These are phyloP conservation scores for Beauveria brongniartii DNA, from an alignment of 2,329 filamentous ascomycete species.

Conservation along the genomic window DNA sequence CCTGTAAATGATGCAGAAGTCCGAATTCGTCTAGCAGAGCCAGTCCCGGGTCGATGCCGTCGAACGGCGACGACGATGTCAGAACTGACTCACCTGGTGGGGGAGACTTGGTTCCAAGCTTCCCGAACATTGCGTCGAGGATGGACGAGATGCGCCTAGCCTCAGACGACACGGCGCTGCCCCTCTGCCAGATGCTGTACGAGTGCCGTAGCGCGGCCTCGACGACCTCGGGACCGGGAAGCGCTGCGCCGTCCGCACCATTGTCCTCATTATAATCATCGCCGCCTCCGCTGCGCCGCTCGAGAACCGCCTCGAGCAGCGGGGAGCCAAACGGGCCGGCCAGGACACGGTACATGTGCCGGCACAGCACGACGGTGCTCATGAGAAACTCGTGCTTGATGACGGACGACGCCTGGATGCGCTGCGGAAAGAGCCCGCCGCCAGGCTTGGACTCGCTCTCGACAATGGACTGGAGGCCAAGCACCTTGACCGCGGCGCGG, in stretches of 20 bases:
- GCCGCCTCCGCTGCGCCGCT: not conserved
- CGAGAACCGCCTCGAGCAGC: not conserved
- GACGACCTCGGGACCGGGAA: not conserved
- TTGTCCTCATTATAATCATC: not conserved
- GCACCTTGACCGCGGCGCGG: not conserved
- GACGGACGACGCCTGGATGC: conserved; percentile 6
- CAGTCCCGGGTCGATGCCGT: not conserved
- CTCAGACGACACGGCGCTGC: not conserved
- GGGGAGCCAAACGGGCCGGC: conserved; percentile 4
- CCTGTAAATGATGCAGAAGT: conserved; percentile 7
- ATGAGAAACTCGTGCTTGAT: conserved; percentile 10
- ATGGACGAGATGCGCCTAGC: conserved; percentile 2
- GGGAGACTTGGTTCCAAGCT: not conserved
- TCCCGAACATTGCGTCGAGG: not conserved
- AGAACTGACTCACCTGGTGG: not conserved
- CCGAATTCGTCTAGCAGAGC: conserved; percentile 7
- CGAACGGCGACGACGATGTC: not conserved
- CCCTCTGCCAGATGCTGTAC: conserved; percentile 2
- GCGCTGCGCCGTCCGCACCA: not conserved
- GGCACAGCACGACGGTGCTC: conserved; percentile 9
- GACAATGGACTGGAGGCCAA: conserved; percentile 1
- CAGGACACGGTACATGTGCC: conserved; percentile 6
- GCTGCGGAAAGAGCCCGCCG: conserved; percentile 5
- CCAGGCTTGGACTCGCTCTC: conserved; percentile 5
- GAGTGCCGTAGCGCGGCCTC: conserved; percentile 6